Evolutionary conservation across 345 rosid genomes (phyloP).

Genomic region (Luvunga scandens): DNA sequence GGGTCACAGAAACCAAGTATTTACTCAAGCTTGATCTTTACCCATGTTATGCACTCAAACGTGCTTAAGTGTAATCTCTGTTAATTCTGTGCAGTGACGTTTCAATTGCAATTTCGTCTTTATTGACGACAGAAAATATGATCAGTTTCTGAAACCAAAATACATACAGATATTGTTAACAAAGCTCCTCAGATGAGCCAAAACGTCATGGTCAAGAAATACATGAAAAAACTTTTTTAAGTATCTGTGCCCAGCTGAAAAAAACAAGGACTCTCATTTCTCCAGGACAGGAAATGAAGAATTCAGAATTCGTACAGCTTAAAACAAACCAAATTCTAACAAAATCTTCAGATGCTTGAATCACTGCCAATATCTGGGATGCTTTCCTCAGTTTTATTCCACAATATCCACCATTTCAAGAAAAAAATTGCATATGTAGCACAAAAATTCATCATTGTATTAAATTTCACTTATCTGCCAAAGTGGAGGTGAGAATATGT

Average conservation of each 20-base stretch:
- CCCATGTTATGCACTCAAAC: no score
- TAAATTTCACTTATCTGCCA: neutral
- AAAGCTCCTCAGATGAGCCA: neutral
- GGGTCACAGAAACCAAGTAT: no score
- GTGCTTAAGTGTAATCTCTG: neutral
- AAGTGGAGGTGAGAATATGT: neutral
- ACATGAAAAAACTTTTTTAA: neutral
- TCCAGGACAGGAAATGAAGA: neutral
- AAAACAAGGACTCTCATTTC: neutral
- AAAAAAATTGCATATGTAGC: slow-evolving; percentile 1
- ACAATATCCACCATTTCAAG: neutral
- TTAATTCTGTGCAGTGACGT: neutral
- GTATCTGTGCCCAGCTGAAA: neutral
- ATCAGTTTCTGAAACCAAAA: neutral
- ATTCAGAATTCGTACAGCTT: neutral
- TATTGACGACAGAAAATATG: neutral
- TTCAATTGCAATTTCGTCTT: neutral
- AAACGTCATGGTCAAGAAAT: neutral
- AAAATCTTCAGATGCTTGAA: neutral
- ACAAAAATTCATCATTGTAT: neutral
- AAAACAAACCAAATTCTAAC: neutral
- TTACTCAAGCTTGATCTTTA: no score
- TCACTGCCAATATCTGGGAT: slow-evolving; percentile 9
- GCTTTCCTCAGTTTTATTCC: slow-evolving; percentile 13
- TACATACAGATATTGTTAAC: neutral